These are phyloP conservation scores for Cyberlindnera lachancei DNA, from an alignment of 805 yeast species.

Conservation along the genomic window DNA sequence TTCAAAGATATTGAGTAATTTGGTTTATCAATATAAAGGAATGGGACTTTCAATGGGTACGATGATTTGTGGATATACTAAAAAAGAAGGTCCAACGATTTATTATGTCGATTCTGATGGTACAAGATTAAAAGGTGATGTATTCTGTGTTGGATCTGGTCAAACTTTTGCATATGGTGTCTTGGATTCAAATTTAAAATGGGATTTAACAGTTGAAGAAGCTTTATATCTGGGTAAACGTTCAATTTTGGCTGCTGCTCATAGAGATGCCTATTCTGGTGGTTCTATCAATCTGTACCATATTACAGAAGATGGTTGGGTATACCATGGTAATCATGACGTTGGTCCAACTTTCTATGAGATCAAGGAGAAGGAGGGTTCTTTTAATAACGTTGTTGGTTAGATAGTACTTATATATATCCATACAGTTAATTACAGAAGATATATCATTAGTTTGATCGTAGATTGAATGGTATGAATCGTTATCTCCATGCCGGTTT, in stretches of 20 bases:
- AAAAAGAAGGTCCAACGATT: conserved; percentile 91
- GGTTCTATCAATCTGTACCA: conserved; percentile 92
- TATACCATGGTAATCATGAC: conserved; percentile 89
- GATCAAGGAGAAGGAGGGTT: conserved; percentile 77
- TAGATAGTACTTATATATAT: conserved; percentile 1
- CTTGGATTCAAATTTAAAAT: conserved; percentile 80
- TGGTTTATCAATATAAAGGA: conserved; percentile 91
- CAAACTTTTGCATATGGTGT: conserved; percentile 99
- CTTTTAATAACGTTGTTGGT: conserved; percentile 70
- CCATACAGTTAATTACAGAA: neutral
- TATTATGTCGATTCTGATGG: conserved; percentile 98
- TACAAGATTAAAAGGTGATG: conserved; percentile 86
- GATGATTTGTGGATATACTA: conserved; percentile 95
- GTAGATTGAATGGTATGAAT: no score
- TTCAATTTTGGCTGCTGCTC: conserved; percentile 94
- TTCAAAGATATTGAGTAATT: conserved; percentile 82
- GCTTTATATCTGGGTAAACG: conserved; percentile 93
- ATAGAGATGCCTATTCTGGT: conserved; percentile 97
- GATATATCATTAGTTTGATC: no score
- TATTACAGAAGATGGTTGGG: conserved; percentile 92
- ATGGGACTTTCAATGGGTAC: conserved; percentile 99
- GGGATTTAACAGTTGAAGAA: conserved; percentile 91
- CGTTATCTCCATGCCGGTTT: conserved; percentile 17
- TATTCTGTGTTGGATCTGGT: conserved; percentile 98
- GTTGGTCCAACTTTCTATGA: conserved; percentile 91